Conservation (phyloP, 2,329 filamentous ascomycete genomes). For the Helminthosporium solani region DNA sequence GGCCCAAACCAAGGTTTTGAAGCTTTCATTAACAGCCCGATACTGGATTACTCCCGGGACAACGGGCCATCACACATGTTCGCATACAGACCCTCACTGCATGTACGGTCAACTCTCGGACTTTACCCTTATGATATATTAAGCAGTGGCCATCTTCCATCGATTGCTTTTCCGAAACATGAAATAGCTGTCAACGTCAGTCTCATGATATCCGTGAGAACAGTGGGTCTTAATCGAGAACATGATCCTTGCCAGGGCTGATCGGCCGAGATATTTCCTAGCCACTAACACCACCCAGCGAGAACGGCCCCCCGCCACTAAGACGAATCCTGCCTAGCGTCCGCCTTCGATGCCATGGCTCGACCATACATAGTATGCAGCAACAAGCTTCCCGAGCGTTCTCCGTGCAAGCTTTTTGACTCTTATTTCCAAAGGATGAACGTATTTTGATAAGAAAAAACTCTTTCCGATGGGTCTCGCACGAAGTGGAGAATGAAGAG, state of each 20-base stretch:
- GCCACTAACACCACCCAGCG: neutral
- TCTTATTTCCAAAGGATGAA: neutral
- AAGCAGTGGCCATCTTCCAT: too few species aligned
- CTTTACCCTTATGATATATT: neutral
- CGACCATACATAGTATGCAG: neutral
- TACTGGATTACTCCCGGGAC: too few species aligned
- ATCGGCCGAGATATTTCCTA: conserved; percentile 10
- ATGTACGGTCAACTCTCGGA: neutral
- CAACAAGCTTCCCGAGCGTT: conserved; percentile 1
- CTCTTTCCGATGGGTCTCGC: neutral
- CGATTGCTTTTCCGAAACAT: neutral
- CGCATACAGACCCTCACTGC: too few species aligned
- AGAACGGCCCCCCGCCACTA: neutral
- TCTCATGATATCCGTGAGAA: neutral
- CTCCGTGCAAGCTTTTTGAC: conserved; percentile 1
- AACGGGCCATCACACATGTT: too few species aligned
- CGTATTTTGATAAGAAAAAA: neutral
- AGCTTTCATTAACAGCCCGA: too few species aligned
- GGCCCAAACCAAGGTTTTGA: too few species aligned
- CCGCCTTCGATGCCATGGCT: neutral
- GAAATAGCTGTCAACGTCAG: neutral
- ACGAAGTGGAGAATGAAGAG: neutral
- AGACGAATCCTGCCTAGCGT: neutral
- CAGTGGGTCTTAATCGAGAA: neutral
- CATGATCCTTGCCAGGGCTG: neutral